Evolutionary conservation across 495 filamentous ascomycete genomes (phyloP), one percentile per base, ranked within the genome.

Genomic region (Astrothelium subdiscretum): DNA sequence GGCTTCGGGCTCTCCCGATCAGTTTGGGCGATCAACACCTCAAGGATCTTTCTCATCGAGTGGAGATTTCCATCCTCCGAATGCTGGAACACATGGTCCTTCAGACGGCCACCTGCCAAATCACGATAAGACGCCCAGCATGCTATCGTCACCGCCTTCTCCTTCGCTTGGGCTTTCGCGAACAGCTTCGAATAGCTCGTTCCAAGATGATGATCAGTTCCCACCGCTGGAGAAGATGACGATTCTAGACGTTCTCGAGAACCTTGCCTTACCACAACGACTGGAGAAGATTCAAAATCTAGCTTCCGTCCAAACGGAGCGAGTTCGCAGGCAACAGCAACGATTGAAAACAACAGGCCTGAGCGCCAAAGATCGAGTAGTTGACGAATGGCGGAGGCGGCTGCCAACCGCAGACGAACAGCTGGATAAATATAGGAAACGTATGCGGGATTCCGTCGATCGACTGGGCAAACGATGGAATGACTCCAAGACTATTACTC

Each of bases 231-330:
- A 98, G 70, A 87, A 90, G 60, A 78, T 97, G 62, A 92, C 88
- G 26, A 82, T 97, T 44, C 91, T 97, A 64, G 94, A 98, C 70
- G 77, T 97, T 24, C 81, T 98, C 59, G 95, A 97, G 74, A 96
- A 95, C 69, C 85, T 98, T 66, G 88, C 94, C 0, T 81, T 98
- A 54, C 86, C 91, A 1, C 86, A 92, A 66, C 87, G 90, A 61
- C 77, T 98, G 26, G 94, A 98, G 73, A 90, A 88, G 75, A 79
- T 96, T 66, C 91, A 96, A 66, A 86, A 79, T 64, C 84, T 85
- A 20, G 76, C 96, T 40, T 83, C 84, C 51, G 79, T 82, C n/a
- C 91, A 96, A 73, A 90, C 83, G 3, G 88, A 92, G 58, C 91
- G 87, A 68, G 87, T 97, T 24, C 86, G 86, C 61, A 84, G 85